phyloP scores from a whole-genome alignment of 2,329 filamentous ascomycete genomes.

The Ophiostoma tasmaniense region DNA sequence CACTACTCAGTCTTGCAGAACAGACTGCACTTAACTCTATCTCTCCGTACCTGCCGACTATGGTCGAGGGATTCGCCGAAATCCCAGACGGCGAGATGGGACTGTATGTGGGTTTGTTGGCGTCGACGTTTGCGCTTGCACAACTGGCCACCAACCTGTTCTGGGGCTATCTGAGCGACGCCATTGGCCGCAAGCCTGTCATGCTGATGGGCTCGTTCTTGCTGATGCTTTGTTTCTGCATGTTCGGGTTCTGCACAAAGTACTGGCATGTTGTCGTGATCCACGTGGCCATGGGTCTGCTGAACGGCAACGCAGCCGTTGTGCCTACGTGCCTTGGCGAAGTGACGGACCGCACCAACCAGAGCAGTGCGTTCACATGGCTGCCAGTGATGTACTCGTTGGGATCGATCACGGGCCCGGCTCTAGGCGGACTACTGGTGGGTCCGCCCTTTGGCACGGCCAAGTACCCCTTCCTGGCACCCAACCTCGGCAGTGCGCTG shows the following conservation, averaged over 20 bases:
- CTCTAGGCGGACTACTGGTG: slow-evolving; percentile 80
- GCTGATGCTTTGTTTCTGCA: slow-evolving; percentile 70
- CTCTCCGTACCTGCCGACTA: slow-evolving; percentile 85
- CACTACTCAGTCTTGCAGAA: slow-evolving; percentile 81
- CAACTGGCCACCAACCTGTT: slow-evolving; percentile 89
- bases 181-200: slow-evolving; percentile 71
- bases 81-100: slow-evolving; percentile 64
- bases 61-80: slow-evolving; percentile 79
- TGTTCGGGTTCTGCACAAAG: slow-evolving; percentile 77
- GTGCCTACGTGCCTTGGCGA: slow-evolving; percentile 92
- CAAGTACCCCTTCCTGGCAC: slow-evolving; percentile 72
- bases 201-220: slow-evolving; percentile 75
- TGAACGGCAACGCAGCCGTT: slow-evolving; percentile 92
- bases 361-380: slow-evolving; percentile 88
- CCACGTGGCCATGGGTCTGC: slow-evolving; percentile 80
- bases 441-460: slow-evolving; percentile 45
- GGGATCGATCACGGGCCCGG: slow-evolving; percentile 84
- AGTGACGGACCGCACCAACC: slow-evolving; percentile 89
- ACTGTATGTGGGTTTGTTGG: slow-evolving; percentile 82
- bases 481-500: slow-evolving; percentile 69
- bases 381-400: slow-evolving; percentile 93
- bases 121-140: slow-evolving; percentile 83
- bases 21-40: slow-evolving; percentile 97
- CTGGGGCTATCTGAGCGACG: slow-evolving; percentile 78
- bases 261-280: slow-evolving; percentile 80